phyloP scores from a whole-genome alignment of 257 asterid species.

The Solanum clarkiae region DNA sequence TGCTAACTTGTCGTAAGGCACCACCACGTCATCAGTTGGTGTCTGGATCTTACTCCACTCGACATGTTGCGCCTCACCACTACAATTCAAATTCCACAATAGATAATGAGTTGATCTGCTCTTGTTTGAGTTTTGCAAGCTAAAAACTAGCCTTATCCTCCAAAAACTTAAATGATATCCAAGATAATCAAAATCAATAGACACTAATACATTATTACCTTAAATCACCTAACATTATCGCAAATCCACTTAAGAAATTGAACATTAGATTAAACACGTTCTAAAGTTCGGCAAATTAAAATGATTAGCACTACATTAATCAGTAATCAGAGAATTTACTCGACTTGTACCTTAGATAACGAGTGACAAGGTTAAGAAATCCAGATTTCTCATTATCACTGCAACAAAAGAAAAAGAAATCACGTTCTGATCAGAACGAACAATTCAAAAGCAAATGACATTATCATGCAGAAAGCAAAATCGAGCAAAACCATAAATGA shows the following conservation, averaged over 20 bases:
- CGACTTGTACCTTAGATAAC: conserved; percentile 66
- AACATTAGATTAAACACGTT: not conserved
- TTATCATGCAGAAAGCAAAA: too few relatives aligned
- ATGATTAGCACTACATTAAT: not conserved
- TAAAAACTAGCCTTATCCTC: not conserved
- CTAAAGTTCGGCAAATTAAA: not conserved
- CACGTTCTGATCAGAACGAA: not conserved
- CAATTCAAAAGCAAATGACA: not conserved
- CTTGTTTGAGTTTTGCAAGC: not conserved
- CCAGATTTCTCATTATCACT: conserved; percentile 90
- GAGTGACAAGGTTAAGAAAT: conserved; percentile 62
- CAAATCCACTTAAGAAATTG: not conserved
- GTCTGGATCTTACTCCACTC: conserved; percentile 43
- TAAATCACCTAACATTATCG: not conserved
- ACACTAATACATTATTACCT: not conserved
- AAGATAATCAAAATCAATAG: not conserved
- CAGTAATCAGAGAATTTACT: not conserved
- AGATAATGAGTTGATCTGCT: not conserved
- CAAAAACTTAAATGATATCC: not conserved
- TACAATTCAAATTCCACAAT: conserved; percentile 1
- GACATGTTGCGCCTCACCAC: conserved; percentile 31
- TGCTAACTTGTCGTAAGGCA: conserved; percentile 74
- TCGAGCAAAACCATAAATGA: too few relatives aligned
- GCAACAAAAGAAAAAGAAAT: not conserved
- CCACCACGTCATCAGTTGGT: conserved; percentile 42